Conservation (phyloP, 2,329 filamentous ascomycete species). For the Boeremia exigua region DNA sequence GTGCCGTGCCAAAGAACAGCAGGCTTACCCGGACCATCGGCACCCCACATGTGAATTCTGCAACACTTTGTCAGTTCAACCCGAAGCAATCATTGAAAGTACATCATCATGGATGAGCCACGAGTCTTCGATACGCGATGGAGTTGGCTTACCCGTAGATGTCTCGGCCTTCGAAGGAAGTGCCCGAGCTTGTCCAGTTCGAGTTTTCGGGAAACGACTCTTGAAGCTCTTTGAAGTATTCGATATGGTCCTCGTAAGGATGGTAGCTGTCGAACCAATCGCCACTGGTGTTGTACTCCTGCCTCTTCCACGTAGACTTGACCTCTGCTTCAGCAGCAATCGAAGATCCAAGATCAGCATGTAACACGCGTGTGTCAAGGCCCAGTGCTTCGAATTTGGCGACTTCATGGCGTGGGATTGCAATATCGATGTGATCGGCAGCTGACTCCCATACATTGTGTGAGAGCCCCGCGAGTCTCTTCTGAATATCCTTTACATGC, state of each 20-base stretch:
- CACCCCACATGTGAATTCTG: conserved; percentile 41
- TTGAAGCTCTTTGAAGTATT: conserved; percentile 35
- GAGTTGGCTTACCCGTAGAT: conserved; percentile 25
- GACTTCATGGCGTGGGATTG: conserved; percentile 50
- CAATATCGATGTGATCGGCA: conserved; percentile 50
- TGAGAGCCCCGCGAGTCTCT: conserved; percentile 44
- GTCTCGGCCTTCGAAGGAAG: conserved; percentile 39
- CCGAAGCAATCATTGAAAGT: no score
- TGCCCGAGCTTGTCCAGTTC: conserved; percentile 39
- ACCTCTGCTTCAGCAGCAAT: conserved; percentile 49
- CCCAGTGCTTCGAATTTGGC: conserved; percentile 48
- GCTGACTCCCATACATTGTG: conserved; percentile 48
- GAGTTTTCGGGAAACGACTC: conserved; percentile 34
- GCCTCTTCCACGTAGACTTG: conserved; percentile 50
- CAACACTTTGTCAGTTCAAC: neutral
- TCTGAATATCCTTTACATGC: conserved; percentile 41
- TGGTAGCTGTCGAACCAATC: conserved; percentile 44
- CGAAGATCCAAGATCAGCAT: conserved; percentile 53
- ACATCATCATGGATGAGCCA: no score
- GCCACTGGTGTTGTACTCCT: conserved; percentile 23
- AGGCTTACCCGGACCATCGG: conserved; percentile 32
- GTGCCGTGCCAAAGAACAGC: conserved; percentile 39
- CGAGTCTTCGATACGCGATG: neutral
- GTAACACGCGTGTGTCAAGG: conserved; percentile 48
- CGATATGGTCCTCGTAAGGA: conserved; percentile 36